Percentiles rank a stretch among this genome's conserved stretches.
These are phyloP conservation scores for Atkinsonella texensis DNA, from an alignment of 2,329 filamentous ascomycete genomes.

Conservation along the genomic window DNA sequence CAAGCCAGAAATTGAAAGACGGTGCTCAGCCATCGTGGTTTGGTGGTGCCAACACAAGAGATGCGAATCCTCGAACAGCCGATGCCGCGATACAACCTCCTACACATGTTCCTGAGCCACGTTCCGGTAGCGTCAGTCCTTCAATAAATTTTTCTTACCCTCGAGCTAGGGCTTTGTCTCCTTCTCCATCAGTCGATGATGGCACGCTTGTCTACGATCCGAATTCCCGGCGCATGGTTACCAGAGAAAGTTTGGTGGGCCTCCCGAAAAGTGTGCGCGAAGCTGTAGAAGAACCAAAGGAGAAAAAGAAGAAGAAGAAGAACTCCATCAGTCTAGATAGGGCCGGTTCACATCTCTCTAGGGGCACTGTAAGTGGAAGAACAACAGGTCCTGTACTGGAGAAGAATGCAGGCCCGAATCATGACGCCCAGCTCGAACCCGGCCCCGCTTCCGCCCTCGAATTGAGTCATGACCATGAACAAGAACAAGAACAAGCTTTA, in stretches of 20 bases:
- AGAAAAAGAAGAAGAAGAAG: slow-evolving; percentile 33
- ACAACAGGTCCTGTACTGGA: slow-evolving; percentile 36
- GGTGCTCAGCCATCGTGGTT: slow-evolving; percentile 37
- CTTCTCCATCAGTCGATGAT: slow-evolving; percentile 17
- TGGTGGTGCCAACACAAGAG: slow-evolving; percentile 29
- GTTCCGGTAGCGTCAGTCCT: slow-evolving; percentile 34
- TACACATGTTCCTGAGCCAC: slow-evolving; percentile 19
- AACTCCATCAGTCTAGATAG: slow-evolving; percentile 23
- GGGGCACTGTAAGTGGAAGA: slow-evolving; percentile 39
- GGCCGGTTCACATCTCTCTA: slow-evolving; percentile 33
- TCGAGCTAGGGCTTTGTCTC: slow-evolving; percentile 26
- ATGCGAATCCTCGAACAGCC: slow-evolving; percentile 33
- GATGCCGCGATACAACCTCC: slow-evolving; percentile 26
- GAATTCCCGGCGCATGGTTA: slow-evolving; percentile 53
- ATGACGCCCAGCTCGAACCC: neutral
- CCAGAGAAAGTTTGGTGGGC: slow-evolving; percentile 29
- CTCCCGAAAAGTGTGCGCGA: slow-evolving; percentile 30
- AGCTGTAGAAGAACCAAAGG: slow-evolving; percentile 27
- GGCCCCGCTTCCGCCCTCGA: slow-evolving; percentile 3
- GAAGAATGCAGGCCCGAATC: neutral
- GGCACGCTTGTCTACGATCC: slow-evolving; percentile 47
- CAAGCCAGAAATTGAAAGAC: slow-evolving; percentile 37
- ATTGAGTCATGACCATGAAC: neutral
- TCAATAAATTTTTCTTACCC: slow-evolving; percentile 51
- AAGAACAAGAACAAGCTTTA: neutral